phyloP scores from a whole-genome alignment of 2,329 filamentous ascomycete species.

The Colletotrichum horii region DNA sequence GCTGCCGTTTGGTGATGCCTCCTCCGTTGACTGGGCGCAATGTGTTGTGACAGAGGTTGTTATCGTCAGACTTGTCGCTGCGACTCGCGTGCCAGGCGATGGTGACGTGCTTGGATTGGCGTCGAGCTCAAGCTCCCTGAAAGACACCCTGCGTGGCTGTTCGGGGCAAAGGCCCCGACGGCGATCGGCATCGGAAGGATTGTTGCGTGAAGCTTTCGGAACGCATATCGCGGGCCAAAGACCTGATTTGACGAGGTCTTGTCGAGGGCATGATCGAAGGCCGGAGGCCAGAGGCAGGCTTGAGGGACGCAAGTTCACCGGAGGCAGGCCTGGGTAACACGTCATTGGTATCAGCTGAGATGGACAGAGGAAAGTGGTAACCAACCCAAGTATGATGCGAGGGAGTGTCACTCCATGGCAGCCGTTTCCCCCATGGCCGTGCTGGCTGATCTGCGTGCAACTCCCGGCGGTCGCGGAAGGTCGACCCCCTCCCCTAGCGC shows the following conservation, averaged over 20 bases:
- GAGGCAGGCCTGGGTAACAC: neutral
- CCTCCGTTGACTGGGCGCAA: neutral
- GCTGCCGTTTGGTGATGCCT: neutral
- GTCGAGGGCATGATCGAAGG: neutral
- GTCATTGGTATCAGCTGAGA: neutral
- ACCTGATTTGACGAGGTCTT: neutral
- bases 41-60: neutral
- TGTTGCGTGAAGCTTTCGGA: neutral
- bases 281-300: neutral
- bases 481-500: neutral
- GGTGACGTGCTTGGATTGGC: neutral
- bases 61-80: neutral
- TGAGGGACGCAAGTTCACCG: neutral
- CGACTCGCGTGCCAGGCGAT: neutral
- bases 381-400: neutral
- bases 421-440: neutral
- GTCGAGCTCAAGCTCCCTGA: neutral
- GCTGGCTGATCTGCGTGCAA: neutral
- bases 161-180: neutral
- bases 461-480: neutral
- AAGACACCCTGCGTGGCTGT: neutral
- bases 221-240: neutral
- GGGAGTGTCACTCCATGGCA: no score
- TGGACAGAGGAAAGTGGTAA: neutral
- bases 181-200: neutral